A percentile compares a stretch with the other conserved stretches of the same genome.
These are phyloP conservation scores for Chlorella variabilis DNA, from an alignment of 163 green algal species.

Conservation along the genomic window DNA sequence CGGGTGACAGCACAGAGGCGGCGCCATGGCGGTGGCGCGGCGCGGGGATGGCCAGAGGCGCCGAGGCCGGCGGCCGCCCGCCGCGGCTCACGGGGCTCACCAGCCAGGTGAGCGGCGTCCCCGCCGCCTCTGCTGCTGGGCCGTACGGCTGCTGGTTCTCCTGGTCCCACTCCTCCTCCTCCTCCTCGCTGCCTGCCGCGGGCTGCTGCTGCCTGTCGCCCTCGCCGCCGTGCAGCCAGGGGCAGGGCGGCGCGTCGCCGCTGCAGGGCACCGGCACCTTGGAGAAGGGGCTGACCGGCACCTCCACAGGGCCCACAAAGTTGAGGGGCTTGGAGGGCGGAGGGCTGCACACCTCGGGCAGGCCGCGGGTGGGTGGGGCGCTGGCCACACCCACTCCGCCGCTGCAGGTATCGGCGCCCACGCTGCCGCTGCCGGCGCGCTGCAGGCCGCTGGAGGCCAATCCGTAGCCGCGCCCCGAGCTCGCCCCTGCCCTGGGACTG, in stretches of 20 bases:
- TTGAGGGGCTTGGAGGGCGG: background rate
- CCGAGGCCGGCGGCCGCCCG: background rate
- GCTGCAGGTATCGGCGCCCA: background rate
- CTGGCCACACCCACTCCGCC: no score
- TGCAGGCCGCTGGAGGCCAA: conserved; percentile 12
- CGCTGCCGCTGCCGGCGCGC: conserved; percentile 1
- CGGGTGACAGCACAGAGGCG: conserved; percentile 11
- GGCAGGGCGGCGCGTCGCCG: background rate
- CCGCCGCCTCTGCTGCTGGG: background rate
- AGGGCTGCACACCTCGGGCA: conserved; percentile 1
- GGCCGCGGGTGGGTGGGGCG: background rate
- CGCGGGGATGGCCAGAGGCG: background rate
- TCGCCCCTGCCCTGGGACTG: background rate
- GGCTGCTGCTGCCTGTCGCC: background rate
- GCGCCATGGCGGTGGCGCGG: background rate
- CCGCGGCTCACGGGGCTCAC: conserved; percentile 6
- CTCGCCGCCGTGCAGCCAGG: background rate
- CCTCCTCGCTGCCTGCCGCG: background rate
- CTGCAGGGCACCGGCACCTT: background rate
- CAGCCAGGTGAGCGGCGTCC: conserved; percentile 12
- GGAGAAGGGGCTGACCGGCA: conserved; percentile 20
- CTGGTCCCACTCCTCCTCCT: background rate
- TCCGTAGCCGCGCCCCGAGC: background rate
- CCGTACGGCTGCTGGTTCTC: conserved; percentile 28
- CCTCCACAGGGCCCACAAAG: background rate